Evolutionary conservation across 1,139 yeast genomes (phyloP), one percentile per base, ranked within the genome.

Genomic region (Zygosaccharomyces sapae): DNA sequence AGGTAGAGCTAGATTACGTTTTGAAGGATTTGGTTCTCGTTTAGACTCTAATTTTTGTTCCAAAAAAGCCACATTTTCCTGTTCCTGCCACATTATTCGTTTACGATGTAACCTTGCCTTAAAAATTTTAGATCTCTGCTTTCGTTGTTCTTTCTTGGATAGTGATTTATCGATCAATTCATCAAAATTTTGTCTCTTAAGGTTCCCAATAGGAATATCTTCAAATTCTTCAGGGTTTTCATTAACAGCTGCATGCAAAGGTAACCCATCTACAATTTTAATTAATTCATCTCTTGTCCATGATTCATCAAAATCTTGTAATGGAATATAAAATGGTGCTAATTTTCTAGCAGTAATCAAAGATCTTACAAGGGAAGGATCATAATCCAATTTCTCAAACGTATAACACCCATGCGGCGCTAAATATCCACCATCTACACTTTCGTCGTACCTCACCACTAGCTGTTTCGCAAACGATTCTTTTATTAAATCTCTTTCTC

Each of bases 321-420:
- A 70, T 0, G 97, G 97, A 3, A 90, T 85, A 64, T 79, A 92
- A 65, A 92, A 92, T 1, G 98, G 97, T 0, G 97, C 90, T 40
- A 92, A 61, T 55, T 75, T 76, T 38, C 97, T 75, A 12, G 75
- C 76, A 31, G 79, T 68, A 4, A 90, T 84, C 36, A 86, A 69
- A 22, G 70, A 75, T 41, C 87, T 77, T 7, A 90, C 96, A 2
- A 83, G 72, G 33, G 78, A 79, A 12, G 85, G 77, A 60, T 83
- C 78, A 68, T 80, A 92, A 63, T 86, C 96, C 52, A 86, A 74
- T 47, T 84, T 80, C 6, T 79, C 79, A 50, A 83, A 74, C 55
- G 76, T 79, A 66, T 90, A 90, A 29, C 87, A 86, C 1, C 96
- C 97, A 67, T 76, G 87, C 0, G 97, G 96, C 1, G 95, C 96